Base-by-base conservation (phyloP, 176 grass and related monocot species). In the Musa schizocarpa region DNA sequence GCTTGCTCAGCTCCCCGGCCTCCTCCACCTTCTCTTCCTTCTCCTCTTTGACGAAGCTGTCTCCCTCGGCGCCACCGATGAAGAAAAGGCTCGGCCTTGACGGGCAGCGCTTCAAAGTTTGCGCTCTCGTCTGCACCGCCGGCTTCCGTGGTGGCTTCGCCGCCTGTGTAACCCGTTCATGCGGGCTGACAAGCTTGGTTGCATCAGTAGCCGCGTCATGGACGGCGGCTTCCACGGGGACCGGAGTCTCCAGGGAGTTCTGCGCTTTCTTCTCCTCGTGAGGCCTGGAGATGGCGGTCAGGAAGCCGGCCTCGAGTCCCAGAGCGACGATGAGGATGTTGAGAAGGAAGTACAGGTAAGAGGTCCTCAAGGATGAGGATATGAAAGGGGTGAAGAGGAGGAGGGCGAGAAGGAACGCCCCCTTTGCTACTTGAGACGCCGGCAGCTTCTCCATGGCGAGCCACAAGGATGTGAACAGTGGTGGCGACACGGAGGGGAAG, bases 51-150 rank as follows among this genome's bases (percentile, higher is more conserved):
- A 68, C 50, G 3, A 27, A 56, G 61, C 17, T 43, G 80, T 34
- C 51, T 84, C 84, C 59, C 21, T 56, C 13, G 78, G 80, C 20
- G 50, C 80, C 69, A 9, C 85, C 85, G 55, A 93, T 82, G 78
- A 90, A 93, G 82, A 93, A 93, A 68, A 93, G 79, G 80, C 87
- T 89, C 9, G 87, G 82, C 65, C 80, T 89, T 2, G 91, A 86
- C 9, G 87, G 71, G 59, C 82, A 85, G 64, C 57, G 89, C 67
- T 81, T 83, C 27, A 87, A 71, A 70, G 27, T 80, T 65, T 83
- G 82, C 61, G 59, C 80, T 6, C 20, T 52, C 12, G 52, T 52
- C n/a, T 27, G 12, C 54, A 24, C 53, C 20, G 7, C 7, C 16
- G 16, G 13, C 22, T 27, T 68, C n/a, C 2, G 2, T 1, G 43